Conservation (phyloP, 169 alveolate genomes). For the Fabrea salina region DNA sequence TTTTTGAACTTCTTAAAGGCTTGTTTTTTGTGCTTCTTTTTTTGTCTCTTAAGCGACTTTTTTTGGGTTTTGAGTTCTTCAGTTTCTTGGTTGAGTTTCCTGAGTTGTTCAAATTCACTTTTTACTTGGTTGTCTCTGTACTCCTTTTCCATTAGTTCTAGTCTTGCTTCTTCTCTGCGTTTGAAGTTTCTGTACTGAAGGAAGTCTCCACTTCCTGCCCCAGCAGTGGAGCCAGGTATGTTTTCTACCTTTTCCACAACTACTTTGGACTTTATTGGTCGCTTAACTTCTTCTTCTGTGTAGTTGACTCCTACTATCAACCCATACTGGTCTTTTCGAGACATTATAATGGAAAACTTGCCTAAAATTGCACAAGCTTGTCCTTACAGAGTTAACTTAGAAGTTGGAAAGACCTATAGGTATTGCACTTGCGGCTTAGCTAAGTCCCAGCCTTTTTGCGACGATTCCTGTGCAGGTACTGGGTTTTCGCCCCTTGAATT, state of each 20-base stretch:
- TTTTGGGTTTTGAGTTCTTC: background rate
- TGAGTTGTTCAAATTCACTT: background rate
- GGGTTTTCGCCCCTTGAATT: conserved; percentile 30
- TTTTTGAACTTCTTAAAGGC: no score
- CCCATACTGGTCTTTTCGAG: conserved; percentile 4
- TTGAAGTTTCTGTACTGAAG: conserved; percentile 40
- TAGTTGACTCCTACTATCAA: background rate
- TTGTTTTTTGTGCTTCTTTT: conserved; percentile 1
- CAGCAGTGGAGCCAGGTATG: conserved; percentile 62
- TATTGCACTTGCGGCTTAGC: conserved; percentile 40
- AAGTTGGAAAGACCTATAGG: conserved; percentile 29
- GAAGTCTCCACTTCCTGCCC: conserved; percentile 64
- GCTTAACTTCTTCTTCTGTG: conserved; percentile 1
- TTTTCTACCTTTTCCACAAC: conserved; percentile 48
- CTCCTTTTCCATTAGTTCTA: background rate
- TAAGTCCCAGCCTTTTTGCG: conserved; percentile 41
- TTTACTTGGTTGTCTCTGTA: background rate
- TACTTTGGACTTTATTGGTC: conserved; percentile 27
- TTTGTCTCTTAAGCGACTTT: conserved; percentile 12
- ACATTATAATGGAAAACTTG: background rate
- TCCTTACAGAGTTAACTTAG: conserved; percentile 34
- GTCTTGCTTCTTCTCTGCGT: conserved; percentile 36
- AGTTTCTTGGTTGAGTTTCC: background rate
- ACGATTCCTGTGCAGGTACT: conserved; percentile 34
- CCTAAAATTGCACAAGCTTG: conserved; percentile 28